Base-by-base conservation (phyloP, 2,329 filamentous ascomycete genomes). In the Claviceps fusiformis region DNA sequence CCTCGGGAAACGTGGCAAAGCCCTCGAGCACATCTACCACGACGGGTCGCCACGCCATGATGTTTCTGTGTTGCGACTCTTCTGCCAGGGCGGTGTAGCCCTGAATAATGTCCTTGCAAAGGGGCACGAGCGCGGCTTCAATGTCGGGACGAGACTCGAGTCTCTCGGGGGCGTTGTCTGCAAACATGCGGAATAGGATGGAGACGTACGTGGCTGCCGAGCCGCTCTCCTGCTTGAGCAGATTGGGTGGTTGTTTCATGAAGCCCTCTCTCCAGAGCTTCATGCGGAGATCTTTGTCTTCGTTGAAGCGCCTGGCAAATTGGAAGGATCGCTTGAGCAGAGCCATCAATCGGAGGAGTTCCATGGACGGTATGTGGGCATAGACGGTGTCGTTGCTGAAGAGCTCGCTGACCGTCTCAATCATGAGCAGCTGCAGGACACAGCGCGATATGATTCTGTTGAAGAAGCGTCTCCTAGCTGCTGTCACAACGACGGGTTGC, bases 371-470 rank as follows among this genome's bases (percentile, higher is more conserved):
- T 44, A 98, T 98, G 67, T 95, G 85, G 6, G 84, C 79, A 67
- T 98, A 98, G 17, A 98, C 95, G 1, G 87, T 82, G 66, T 97
- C 91, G 69, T 97, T 98, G 62, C 90, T 95, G 74, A 98, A 98
- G 51, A 99, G 82, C 70, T 99, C 95, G 65, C 95, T 95, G 46
- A 99, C 95, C 0, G 95, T 99, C 70, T 98, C 95, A 63, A 98
- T 98, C 90, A 98, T 98, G 60, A 99, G 82, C 2, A 98, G 81
- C 70, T 98, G 95, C 9, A 99, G 76, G 4, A 98, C 95, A 67
- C 93, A 99, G 61, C 95, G 92, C 15, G 92, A 96, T 70, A 99
- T 99, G 69, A 99, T 99, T 62, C 92, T 88, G 73, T 98, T 98
- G 78, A 98, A 98, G 75, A 96, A 96, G 53, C 91, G 86, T 41